Conservation (phyloP, 2,329 filamentous ascomycete genomes). For the Hypoxylon sp. region DNA sequence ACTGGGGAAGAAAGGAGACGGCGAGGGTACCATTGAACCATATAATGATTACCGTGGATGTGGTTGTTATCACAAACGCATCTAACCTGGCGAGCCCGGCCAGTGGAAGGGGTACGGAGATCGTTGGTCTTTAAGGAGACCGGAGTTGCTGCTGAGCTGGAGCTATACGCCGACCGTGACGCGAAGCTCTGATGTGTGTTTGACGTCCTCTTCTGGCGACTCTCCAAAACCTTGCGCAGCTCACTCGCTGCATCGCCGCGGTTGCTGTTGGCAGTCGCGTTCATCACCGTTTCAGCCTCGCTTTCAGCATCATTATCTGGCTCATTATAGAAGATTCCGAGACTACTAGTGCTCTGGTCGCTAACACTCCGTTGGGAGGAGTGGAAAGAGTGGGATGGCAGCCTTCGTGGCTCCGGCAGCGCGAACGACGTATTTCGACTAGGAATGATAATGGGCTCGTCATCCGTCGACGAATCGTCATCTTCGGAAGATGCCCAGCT, state of each 20-base stretch:
- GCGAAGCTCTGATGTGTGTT: conserved; percentile 55
- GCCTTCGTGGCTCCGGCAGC: conserved; percentile 66
- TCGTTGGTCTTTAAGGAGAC: conserved; percentile 65
- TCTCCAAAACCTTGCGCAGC: conserved; percentile 69
- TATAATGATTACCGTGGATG: conserved; percentile 63
- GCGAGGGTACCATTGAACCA: conserved; percentile 71
- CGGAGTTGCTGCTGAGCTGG: conserved; percentile 61
- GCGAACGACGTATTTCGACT: conserved; percentile 71
- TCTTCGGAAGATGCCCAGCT: conserved; percentile 64
- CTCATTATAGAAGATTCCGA: conserved; percentile 55
- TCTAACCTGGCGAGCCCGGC: conserved; percentile 62
- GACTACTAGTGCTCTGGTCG: conserved; percentile 62
- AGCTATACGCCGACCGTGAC: conserved; percentile 49
- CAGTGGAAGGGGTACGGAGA: conserved; percentile 61
- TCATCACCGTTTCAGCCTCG: conserved; percentile 70
- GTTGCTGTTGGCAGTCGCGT: conserved; percentile 56
- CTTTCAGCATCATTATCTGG: conserved; percentile 63
- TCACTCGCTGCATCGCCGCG: conserved; percentile 71
- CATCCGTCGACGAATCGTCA: conserved; percentile 71
- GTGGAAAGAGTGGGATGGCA: conserved; percentile 61
- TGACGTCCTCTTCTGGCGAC: conserved; percentile 60
- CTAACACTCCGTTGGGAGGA: conserved; percentile 63
- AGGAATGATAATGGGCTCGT: conserved; percentile 74
- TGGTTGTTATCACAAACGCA: conserved; percentile 66
- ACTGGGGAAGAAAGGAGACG: conserved; percentile 42